Evolutionary conservation across 371 early-diverging fungal genomes (phyloP), one percentile per base, ranked within the genome.

Genomic region (Circinella minor): DNA sequence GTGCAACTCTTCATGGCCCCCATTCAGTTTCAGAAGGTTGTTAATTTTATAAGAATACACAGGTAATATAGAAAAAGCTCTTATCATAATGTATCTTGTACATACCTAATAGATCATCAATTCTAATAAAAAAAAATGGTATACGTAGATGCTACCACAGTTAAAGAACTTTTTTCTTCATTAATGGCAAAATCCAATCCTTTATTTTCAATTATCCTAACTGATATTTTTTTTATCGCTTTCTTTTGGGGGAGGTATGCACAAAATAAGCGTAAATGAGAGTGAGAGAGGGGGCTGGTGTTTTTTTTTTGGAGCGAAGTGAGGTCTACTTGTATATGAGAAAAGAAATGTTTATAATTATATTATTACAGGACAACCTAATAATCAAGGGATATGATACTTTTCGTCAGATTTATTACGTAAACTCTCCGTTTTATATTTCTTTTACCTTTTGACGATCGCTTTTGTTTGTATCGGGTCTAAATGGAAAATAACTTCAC

Each of bases 11-110:
- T 13, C 51, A n/a, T 5, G 51, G 51, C 51, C 51, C 57, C 57
- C 57, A 57, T n/a, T 57, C 57, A 6, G 57, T 57, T 57, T 57
- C 57, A 57, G 27, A 57, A 57, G 57, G 1, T 34, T 34, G 1
- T 34, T 57, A 0, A 9, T 1, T 43, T 43, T 43, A 9, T 43
- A 11, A 9, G 6, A 11, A 11, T 43, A 43, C 43, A 43, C 27
- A 27, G 27, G 43, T 43, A 43, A 9, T 43, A 43, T 43, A 43
- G 55, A 55, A n/a, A 7, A 47, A 47, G 55, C 9, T n/a, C 57
- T 57, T 57, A 57, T 57, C 57, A 34, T 34, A 57, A 57, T 57
- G 57, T 57, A 57, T 57, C 57, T 57, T 57, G 57, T 57, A 57
- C 57, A 34, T 57, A 27, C 34, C 20, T 27, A 27, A 27, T 55